phyloP scores from a whole-genome alignment of 2,329 filamentous ascomycete species.

The Penicillium sp. region DNA sequence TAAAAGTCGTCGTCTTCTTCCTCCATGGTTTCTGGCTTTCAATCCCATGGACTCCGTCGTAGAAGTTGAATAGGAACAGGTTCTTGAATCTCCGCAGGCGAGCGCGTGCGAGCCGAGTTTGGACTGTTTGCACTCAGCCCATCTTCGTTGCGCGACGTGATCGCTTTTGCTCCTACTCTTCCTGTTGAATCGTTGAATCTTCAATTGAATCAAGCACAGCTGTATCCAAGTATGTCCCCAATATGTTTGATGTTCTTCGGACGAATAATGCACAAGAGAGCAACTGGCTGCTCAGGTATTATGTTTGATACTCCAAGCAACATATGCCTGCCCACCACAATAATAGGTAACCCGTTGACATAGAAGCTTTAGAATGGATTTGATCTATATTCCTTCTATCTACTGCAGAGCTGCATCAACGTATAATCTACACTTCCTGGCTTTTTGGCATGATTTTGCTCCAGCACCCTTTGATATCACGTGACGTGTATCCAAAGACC shows the following conservation, averaged over 20 bases:
- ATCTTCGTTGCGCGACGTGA: background rate
- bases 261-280: no score
- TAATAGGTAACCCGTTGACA: no score
- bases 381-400: no score
- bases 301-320: no score
- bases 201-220: background rate
- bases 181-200: background rate
- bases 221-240: background rate
- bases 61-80: constrained; percentile 13
- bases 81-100: constrained; percentile 15
- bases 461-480: constrained; percentile 14
- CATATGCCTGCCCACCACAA: no score
- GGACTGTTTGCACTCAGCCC: constrained; percentile 22
- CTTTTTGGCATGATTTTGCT: background rate
- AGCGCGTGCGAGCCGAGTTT: constrained; percentile 18
- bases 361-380: no score
- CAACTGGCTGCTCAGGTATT: no score
- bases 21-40: constrained; percentile 37
- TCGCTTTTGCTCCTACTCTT: no score
- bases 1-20: constrained; percentile 50
- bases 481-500: constrained; percentile 11
- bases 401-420: no score
- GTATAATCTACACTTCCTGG: no score
- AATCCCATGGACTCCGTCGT: constrained; percentile 3
- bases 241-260: background rate